These are phyloP conservation scores for Quercus rubra DNA, from an alignment of 306 rosid species.

Conservation along the genomic window DNA sequence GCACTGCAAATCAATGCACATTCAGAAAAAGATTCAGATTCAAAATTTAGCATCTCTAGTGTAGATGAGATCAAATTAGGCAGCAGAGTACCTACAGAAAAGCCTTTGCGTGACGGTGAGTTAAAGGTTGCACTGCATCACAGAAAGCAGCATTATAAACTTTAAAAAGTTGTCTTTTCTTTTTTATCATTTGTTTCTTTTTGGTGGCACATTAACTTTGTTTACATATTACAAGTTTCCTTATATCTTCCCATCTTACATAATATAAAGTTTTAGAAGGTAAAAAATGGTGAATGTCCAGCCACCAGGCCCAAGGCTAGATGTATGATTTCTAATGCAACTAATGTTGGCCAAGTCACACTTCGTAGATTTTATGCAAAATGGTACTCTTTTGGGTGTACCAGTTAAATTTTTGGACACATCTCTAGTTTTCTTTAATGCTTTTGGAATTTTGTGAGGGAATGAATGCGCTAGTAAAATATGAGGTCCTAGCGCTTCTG, in stretches of 20 bases:
- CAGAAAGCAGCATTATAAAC: not conserved
- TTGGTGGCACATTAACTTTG: not conserved
- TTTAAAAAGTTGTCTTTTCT: not conserved
- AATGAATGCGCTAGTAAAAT: not conserved
- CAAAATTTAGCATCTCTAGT: slow-evolving; percentile 24
- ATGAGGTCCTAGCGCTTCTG: not conserved
- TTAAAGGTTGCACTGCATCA: slow-evolving; percentile 11
- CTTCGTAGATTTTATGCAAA: not conserved
- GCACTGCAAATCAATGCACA: slow-evolving; percentile 22
- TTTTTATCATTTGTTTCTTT: not conserved
- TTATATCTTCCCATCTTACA: not conserved
- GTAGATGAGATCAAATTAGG: slow-evolving; percentile 35
- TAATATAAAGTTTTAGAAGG: not conserved
- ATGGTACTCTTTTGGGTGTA: not conserved
- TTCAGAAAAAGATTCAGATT: slow-evolving; percentile 35
- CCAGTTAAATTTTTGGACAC: not conserved
- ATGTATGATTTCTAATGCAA: not conserved
- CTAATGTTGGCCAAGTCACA: not conserved
- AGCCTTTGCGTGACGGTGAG: slow-evolving; percentile 65
- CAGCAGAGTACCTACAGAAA: slow-evolving; percentile 29
- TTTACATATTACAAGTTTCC: not conserved
- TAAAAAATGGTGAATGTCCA: not conserved
- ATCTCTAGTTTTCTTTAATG: not conserved
- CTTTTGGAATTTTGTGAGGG: not conserved
- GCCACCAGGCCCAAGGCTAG: not conserved